Evolutionary conservation across 2,329 filamentous ascomycete genomes (phyloP), one percentile per base, ranked within the genome.

Genomic region (Colletotrichum gigasporum): DNA sequence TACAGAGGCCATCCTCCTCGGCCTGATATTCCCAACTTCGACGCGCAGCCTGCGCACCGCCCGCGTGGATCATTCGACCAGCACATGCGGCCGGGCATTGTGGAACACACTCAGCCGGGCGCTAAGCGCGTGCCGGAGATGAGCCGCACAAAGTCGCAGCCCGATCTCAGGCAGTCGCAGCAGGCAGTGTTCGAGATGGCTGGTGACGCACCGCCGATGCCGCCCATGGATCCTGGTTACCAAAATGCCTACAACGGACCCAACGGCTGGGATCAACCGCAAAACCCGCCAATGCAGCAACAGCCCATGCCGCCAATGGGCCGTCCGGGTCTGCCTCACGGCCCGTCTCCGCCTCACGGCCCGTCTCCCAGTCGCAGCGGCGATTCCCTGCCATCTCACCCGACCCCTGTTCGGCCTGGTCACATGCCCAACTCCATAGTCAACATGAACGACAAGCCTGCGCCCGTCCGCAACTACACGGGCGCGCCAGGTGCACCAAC

Each of bases 101-200:
- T 71, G 22, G 76, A 80, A 57, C 80, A 77, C 66, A 75, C 81
- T n/a, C 83, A 86, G 58, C 81, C 74, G 59, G 84, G 79, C 65
- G 84, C 77, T 57, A 85, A 77, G 69, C 83, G 79, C 71, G 82
- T 78, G 35, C 85, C 83, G 20, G 83, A 86, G 68, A 74, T 90
- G 52, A 85, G 81, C 63, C 84, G 85, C 64, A 87, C 88, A 14
- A 89, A 89, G 68, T 92, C 90, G 10, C 90, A 92, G 71, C 89
- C 90, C 28, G 86, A 91, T 71, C 77, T 91, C 62, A 82, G 86
- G 34, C 83, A 88, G 68, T 83, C 85, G 3, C 87, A 91, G 69
- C 82, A 87, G 2, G 91, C 91, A 8, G 84, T 91, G 1, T 93
- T 93, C 69, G 92, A 93, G 71, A 90, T 94, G 84, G 88, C 87